Conservation (phyloP, 2,329 filamentous ascomycete genomes). For the Phoma sp. region DNA sequence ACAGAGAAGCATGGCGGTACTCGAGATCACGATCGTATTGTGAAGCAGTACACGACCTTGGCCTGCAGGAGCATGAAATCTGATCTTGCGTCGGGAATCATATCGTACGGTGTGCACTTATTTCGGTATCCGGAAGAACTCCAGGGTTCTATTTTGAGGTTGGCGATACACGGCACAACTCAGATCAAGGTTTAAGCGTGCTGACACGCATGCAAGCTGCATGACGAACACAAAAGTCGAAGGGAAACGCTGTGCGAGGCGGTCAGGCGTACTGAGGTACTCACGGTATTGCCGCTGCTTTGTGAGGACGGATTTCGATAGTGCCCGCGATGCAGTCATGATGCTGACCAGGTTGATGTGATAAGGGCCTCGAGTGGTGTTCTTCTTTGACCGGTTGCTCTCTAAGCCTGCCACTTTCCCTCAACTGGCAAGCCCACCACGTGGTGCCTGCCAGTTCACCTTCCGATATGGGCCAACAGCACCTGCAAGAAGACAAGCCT, state of each 20-base stretch:
- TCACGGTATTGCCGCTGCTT: slow-evolving; percentile 4
- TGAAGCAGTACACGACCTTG: neutral
- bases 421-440: slow-evolving; percentile 5
- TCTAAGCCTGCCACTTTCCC: slow-evolving; percentile 1
- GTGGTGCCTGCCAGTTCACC: slow-evolving; percentile 8
- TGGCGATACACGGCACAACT: neutral
- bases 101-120: neutral
- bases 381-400: slow-evolving; percentile 8
- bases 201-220: neutral
- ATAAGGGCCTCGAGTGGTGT: slow-evolving; percentile 5
- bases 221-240: neutral
- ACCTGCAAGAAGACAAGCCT: slow-evolving; percentile 6
- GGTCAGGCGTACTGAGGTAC: neutral
- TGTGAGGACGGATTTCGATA: slow-evolving; percentile 7
- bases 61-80: neutral
- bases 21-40: neutral
- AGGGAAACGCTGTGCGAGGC: neutral
- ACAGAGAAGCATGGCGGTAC: neutral
- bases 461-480: neutral
- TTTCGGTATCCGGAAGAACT: slow-evolving; percentile 3
- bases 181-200: neutral
- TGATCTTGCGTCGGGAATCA: neutral
- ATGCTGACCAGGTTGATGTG: slow-evolving; percentile 10
- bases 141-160: slow-evolving; percentile 2
- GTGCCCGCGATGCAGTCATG: slow-evolving; percentile 9